Evolutionary conservation across 352 stramenopile genomes (phyloP).

Genomic region (Pythium biforme): DNA sequence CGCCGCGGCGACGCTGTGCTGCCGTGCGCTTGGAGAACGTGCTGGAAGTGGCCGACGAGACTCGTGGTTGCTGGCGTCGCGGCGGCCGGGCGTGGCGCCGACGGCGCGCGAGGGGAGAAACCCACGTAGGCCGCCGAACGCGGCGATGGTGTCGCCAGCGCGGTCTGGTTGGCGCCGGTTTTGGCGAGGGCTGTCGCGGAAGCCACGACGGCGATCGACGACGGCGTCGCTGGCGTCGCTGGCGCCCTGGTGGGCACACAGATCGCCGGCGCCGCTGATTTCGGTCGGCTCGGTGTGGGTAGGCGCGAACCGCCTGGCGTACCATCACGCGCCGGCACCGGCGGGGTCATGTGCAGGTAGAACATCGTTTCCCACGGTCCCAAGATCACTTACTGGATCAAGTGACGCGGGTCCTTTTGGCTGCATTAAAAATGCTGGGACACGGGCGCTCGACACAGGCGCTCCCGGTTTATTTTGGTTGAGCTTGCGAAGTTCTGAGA

Average conservation of each 20-base stretch:
- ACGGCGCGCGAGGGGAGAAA: constrained; percentile 16
- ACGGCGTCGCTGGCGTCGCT: background rate
- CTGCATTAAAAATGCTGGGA: no score
- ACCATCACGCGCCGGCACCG: background rate
- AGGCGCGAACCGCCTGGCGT: background rate
- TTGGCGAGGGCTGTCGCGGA: background rate
- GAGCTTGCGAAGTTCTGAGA: background rate
- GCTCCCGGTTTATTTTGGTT: constrained; percentile 17
- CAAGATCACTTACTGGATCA: background rate
- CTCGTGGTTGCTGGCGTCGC: background rate
- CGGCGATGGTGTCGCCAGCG: background rate
- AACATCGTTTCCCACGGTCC: constrained; percentile 2
- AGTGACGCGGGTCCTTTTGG: no score
- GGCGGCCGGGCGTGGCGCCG: background rate
- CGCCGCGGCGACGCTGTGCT: background rate
- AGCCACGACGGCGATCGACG: background rate
- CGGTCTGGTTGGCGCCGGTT: background rate
- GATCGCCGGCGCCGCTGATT: constrained; percentile 17
- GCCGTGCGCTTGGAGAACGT: constrained; percentile 10
- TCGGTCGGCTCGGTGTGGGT: constrained; percentile 15
- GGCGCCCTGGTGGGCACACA: constrained; percentile 5
- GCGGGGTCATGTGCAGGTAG: constrained; percentile 21
- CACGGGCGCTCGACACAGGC: no score
- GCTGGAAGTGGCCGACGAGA: constrained; percentile 3
- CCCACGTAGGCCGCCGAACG: constrained; percentile 14